Percentiles rank a stretch among this genome's conserved stretches.
These are phyloP conservation scores for Prototheca wickerhamii DNA, from an alignment of 163 green algal genomes.

Conservation along the genomic window DNA sequence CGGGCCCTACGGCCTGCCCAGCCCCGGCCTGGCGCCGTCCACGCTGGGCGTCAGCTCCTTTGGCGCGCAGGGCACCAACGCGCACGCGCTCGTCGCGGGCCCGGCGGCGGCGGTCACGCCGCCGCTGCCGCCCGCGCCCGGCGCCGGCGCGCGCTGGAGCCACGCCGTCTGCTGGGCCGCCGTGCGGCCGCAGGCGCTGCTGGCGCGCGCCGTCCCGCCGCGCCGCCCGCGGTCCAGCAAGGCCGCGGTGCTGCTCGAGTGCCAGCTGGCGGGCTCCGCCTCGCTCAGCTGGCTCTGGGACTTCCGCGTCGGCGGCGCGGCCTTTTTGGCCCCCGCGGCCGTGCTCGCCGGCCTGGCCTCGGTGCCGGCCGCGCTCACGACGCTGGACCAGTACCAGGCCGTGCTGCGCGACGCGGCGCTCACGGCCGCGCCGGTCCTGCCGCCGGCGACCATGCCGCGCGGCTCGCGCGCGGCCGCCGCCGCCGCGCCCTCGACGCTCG, in stretches of 20 bases:
- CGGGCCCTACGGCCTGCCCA: constrained; percentile 24
- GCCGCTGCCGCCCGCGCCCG: constrained; percentile 4
- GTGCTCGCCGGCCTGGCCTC: constrained; percentile 16
- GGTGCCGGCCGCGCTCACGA: background rate
- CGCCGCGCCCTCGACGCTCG: background rate
- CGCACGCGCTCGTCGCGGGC: constrained; percentile 42
- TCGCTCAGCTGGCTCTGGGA: constrained; percentile 46
- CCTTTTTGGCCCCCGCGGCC: constrained; percentile 3
- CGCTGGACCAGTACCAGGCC: constrained; percentile 1
- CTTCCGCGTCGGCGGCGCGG: constrained; percentile 37
- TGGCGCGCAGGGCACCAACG: constrained; percentile 68
- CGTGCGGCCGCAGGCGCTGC: constrained; percentile 9
- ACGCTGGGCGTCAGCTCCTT: constrained; percentile 58
- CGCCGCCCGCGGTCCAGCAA: background rate
- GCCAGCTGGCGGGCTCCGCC: constrained; percentile 11
- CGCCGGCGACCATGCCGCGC: background rate
- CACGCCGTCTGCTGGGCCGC: constrained; percentile 10
- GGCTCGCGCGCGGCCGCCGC: background rate
- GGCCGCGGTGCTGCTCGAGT: constrained; percentile 2
- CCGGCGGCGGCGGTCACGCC: too few species aligned
- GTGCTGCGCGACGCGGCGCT: constrained; percentile 6
- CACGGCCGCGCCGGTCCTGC: background rate
- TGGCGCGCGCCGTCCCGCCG: constrained; percentile 7
- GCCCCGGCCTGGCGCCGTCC: background rate
- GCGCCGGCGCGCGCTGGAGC: background rate